These are phyloP conservation scores for Coniochaeta ligniaria DNA, from an alignment of 2,329 filamentous ascomycete species.

Conservation along the genomic window DNA sequence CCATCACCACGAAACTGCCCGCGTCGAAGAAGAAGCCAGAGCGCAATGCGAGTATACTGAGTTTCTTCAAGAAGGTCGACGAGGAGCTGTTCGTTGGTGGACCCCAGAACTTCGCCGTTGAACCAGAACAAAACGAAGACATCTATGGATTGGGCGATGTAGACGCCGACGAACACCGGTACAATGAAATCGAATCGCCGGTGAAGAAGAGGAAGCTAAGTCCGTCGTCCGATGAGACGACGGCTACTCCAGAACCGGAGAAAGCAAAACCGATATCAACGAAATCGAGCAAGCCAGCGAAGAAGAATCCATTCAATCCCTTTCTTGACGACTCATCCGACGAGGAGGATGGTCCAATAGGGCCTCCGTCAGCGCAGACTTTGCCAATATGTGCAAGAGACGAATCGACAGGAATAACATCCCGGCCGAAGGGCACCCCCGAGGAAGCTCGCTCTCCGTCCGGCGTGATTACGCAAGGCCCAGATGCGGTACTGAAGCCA, in stretches of 20 bases:
- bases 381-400: background rate
- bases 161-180: constrained; percentile 16
- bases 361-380: background rate
- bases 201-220: constrained; percentile 36
- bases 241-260: constrained; percentile 9
- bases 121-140: constrained; percentile 5
- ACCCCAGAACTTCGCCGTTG: constrained; percentile 4
- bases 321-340: constrained; percentile 67
- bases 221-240: constrained; percentile 10
- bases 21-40: constrained; percentile 11
- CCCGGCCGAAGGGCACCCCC: background rate
- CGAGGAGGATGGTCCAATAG: constrained; percentile 29
- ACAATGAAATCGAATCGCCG: constrained; percentile 27
- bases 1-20: constrained; percentile 1
- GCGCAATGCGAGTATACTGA: constrained; percentile 62
- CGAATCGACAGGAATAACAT: background rate
- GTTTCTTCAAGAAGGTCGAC: constrained; percentile 65
- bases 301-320: constrained; percentile 40
- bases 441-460: background rate
- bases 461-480: background rate
- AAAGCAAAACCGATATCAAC: constrained; percentile 1
- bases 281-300: constrained; percentile 12
- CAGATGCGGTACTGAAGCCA: background rate
- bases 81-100: constrained; percentile 46
- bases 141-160: constrained; percentile 15